Conservation (phyloP, 305 asterid species). For the Solanum hybrid region DNA sequence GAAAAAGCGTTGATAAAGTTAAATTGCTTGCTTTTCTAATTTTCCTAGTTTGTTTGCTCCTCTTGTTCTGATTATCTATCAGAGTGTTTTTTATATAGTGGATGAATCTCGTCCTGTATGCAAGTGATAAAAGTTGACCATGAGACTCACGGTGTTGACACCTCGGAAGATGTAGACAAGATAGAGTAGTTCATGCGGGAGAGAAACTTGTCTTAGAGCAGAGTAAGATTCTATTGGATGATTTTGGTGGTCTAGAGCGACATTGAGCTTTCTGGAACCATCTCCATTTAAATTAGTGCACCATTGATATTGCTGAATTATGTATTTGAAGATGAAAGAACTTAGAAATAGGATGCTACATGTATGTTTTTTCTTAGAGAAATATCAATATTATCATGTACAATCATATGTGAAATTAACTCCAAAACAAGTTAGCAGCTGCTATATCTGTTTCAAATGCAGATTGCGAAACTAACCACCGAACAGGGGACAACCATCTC, state of each 20-base stretch:
- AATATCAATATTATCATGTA: neutral
- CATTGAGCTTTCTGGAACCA: neutral
- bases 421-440: neutral
- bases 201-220: constrained; percentile 37
- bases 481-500: neutral
- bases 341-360: neutral
- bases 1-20: neutral
- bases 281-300: neutral
- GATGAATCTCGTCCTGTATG: neutral
- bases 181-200: constrained; percentile 51
- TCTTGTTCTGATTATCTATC: neutral
- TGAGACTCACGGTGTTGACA: constrained; percentile 70
- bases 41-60: neutral
- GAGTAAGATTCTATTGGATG: neutral
- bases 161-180: constrained; percentile 59
- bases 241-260: neutral
- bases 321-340: neutral
- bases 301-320: neutral
- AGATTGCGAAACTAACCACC: neutral
- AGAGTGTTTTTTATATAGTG: neutral
- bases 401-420: neutral
- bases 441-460: neutral
- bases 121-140: constrained; percentile 72
- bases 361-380: neutral
- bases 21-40: neutral